A percentile compares a stretch with the other conserved stretches of the same genome.
Conservation (phyloP, 345 rosid species). For the Acer yangbiense region DNA sequence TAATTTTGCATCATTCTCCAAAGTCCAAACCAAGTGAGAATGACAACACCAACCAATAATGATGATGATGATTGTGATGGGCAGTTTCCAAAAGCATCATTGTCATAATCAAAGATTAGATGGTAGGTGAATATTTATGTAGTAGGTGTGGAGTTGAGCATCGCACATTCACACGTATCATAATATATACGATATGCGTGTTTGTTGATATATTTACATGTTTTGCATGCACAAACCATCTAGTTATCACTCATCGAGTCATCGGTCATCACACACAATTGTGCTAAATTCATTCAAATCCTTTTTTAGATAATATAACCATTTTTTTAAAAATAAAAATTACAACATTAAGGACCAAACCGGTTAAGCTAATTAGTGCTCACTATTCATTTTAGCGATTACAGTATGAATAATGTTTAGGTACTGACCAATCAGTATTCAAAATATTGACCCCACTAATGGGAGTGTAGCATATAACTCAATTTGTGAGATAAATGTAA, state of each 20-base stretch:
- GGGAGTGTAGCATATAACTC: no score
- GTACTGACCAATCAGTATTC: no score
- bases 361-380: no score
- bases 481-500: no score
- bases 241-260: neutral
- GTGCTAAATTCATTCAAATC: neutral
- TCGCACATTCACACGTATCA: neutral
- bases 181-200: neutral
- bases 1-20: neutral
- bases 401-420: no score
- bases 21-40: neutral
- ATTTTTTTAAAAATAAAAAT: no score
- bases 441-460: no score
- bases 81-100: neutral
- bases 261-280: neutral
- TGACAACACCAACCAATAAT: neutral
- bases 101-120: neutral
- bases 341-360: no score
- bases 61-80: neutral
- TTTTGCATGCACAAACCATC: neutral
- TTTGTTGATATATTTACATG: neutral
- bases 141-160: neutral
- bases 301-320: no score
- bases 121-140: neutral
- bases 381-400: no score